Conservation (phyloP, 345 rosid genomes). For the Hibiscus syriacus region DNA sequence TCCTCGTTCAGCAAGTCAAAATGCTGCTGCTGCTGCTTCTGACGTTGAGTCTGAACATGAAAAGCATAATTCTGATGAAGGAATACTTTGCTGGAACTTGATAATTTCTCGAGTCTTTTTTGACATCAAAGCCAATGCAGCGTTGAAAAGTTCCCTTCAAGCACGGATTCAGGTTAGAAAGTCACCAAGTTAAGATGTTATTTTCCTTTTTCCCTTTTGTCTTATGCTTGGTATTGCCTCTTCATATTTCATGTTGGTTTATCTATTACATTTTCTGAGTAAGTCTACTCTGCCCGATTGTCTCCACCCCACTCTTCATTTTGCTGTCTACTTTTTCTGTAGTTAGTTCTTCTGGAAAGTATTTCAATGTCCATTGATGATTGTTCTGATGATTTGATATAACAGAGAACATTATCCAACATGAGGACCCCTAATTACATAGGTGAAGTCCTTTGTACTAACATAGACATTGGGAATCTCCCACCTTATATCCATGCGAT, state of each 20-base stretch:
- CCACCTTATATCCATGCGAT: background rate
- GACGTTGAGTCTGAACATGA: background rate
- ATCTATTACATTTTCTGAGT: too few species aligned
- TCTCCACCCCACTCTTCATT: background rate
- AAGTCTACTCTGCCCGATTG: too few species aligned
- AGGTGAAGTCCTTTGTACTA: constrained; percentile 65
- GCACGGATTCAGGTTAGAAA: background rate
- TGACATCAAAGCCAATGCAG: background rate
- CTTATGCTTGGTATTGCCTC: background rate
- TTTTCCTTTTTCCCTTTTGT: background rate
- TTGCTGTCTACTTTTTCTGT: background rate
- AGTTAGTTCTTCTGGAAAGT: background rate
- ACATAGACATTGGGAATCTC: constrained; percentile 53
- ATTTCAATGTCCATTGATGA: background rate
- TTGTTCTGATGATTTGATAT: constrained; percentile 1
- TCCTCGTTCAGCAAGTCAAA: background rate
- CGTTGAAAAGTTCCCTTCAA: background rate
- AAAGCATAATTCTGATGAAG: background rate
- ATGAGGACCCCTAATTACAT: constrained; percentile 87
- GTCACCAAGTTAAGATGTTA: background rate
- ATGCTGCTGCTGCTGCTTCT: background rate
- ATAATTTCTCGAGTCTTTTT: background rate
- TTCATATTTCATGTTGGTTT: background rate
- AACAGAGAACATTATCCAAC: constrained; percentile 71
- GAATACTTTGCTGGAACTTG: background rate